Evolutionary conservation across 768 basidiomycete species (phyloP).

Genomic region (Suillus ampliporus): DNA sequence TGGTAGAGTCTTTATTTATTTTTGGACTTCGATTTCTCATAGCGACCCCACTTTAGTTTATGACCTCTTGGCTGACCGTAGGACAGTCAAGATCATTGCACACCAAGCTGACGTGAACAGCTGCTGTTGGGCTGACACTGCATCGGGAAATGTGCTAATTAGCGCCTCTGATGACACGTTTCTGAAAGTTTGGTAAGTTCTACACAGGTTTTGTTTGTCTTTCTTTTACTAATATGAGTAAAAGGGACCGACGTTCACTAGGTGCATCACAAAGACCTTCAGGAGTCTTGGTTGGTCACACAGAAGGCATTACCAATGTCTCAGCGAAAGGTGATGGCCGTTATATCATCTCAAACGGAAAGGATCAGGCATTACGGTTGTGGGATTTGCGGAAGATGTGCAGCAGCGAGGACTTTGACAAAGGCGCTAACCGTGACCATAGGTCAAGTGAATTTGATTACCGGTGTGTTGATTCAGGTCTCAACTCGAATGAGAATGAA

Average conservation of each 20-base stretch:
- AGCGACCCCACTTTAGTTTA: slow-evolving; percentile 64
- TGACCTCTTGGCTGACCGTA: slow-evolving; percentile 79
- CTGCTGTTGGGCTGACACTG: slow-evolving; percentile 93
- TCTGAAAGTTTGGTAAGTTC: slow-evolving; percentile 88
- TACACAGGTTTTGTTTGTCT: background rate
- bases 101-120: slow-evolving; percentile 94
- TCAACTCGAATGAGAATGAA: background rate
- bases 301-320: slow-evolving; percentile 94
- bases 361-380: slow-evolving; percentile 89
- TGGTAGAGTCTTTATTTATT: slow-evolving; percentile 45
- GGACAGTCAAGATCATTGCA: slow-evolving; percentile 86
- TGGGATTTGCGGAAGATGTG: slow-evolving; percentile 97
- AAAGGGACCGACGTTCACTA: slow-evolving; percentile 59
- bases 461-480: slow-evolving; percentile 54
- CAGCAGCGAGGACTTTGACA: slow-evolving; percentile 69
- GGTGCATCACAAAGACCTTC: slow-evolving; percentile 71
- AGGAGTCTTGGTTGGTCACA: slow-evolving; percentile 93
- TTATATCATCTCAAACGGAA: slow-evolving; percentile 94
- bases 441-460: slow-evolving; percentile 78
- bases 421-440: slow-evolving; percentile 53
- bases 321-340: slow-evolving; percentile 96
- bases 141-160: slow-evolving; percentile 91
- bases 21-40: slow-evolving; percentile 5
- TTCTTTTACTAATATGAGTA: background rate
- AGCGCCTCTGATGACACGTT: slow-evolving; percentile 95